A percentile compares a stretch with the other conserved stretches of the same genome.
Evolutionary conservation across 805 yeast genomes (phyloP).

Genomic region (Saturnispora galanensis): DNA sequence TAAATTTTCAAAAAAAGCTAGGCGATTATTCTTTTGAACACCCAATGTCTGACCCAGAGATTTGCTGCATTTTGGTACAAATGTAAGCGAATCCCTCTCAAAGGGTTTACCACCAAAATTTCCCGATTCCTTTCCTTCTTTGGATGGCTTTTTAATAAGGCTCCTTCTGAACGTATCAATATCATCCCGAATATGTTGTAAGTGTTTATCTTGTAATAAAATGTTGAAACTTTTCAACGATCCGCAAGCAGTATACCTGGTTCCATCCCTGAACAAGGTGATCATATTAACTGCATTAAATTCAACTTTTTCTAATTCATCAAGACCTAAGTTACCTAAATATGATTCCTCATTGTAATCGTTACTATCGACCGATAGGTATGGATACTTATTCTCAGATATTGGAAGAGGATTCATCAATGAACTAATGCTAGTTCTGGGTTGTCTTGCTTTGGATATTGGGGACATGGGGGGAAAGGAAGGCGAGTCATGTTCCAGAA

Average conservation of each 20-base stretch:
- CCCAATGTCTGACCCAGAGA: no score
- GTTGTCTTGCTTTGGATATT: not conserved
- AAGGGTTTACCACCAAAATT: conserved; percentile 1
- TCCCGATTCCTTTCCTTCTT: not conserved
- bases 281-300: not conserved
- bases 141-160: not conserved
- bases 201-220: conserved; percentile 5
- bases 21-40: no score
- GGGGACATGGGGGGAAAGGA: not conserved
- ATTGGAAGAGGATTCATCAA: conserved; percentile 7
- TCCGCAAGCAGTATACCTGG: not conserved
- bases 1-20: conserved; percentile 12
- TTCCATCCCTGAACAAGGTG: conserved; percentile 1
- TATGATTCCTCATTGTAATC: conserved; percentile 1
- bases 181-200: not conserved
- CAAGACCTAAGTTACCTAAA: conserved; percentile 5
- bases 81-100: not conserved
- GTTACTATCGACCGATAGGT: not conserved
- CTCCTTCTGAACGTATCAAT: conserved; percentile 12
- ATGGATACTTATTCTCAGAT: not conserved
- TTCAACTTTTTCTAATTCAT: conserved; percentile 2
- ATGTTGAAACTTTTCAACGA: conserved; percentile 2
- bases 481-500: not conserved
- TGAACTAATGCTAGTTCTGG: conserved; percentile 6
- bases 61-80: no score